These are phyloP conservation scores for Senna tora DNA, from an alignment of 306 rosid genomes.

Conservation along the genomic window DNA sequence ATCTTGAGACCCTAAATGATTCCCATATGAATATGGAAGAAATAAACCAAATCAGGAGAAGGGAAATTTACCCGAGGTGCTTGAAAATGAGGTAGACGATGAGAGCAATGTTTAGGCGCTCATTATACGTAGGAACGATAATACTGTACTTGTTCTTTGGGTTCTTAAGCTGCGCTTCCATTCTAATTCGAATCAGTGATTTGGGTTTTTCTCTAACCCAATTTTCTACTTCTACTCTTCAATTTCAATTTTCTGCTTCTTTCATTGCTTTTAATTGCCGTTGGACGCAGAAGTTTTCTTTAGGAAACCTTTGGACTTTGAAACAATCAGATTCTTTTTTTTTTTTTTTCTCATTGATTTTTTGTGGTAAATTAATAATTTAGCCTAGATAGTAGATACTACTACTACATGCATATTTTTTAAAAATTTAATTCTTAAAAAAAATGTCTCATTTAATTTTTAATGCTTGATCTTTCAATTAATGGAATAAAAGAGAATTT, in stretches of 20 bases:
- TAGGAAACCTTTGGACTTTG: neutral
- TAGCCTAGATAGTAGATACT: too few species aligned
- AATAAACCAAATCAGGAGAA: neutral
- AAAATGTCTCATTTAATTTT: too few species aligned
- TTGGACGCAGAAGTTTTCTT: neutral
- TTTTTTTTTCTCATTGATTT: too few species aligned
- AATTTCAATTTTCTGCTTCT: neutral
- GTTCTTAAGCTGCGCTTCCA: constrained; percentile 54
- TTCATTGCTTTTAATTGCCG: neutral
- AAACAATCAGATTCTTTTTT: too few species aligned
- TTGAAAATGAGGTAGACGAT: constrained; percentile 88
- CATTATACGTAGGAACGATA: constrained; percentile 91
- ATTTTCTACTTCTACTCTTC: neutral
- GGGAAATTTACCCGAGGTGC: constrained; percentile 57
- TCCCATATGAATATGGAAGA: constrained; percentile 2
- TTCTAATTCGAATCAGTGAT: constrained; percentile 26
- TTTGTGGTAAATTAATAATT: too few species aligned
- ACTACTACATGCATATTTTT: too few species aligned
- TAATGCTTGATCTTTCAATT: too few species aligned
- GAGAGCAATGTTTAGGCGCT: constrained; percentile 88
- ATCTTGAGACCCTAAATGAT: neutral
- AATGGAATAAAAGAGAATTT: too few species aligned
- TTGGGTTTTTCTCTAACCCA: neutral
- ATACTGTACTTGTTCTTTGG: constrained; percentile 75
- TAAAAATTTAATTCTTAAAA: too few species aligned